A percentile compares a stretch with the other conserved stretches of the same genome.
Conservation (phyloP, 2,329 filamentous ascomycete genomes). For the Orbilia oligospora region DNA sequence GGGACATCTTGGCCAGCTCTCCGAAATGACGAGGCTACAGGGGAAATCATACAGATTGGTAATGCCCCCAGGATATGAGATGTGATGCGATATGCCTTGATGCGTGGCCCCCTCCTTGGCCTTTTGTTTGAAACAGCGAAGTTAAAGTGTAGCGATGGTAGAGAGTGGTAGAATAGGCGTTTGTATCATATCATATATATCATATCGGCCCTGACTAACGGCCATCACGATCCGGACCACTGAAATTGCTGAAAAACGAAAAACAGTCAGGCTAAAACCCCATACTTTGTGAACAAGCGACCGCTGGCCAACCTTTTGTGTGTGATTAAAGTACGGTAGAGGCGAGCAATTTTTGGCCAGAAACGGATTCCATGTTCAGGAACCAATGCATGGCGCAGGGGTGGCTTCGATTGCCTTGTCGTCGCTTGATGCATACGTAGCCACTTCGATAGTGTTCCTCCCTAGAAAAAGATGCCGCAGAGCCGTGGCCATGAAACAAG, state of each 20-base stretch:
- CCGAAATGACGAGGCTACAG: conserved; percentile 81
- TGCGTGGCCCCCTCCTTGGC: background rate
- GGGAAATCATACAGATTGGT: conserved; percentile 91
- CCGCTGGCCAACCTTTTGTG: background rate
- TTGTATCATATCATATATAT: background rate
- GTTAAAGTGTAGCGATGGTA: background rate
- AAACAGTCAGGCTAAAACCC: conserved; percentile 57
- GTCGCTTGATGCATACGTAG: conserved; percentile 57
- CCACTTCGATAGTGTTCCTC: conserved; percentile 21
- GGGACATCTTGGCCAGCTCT: conserved; percentile 86
- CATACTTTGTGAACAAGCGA: conserved; percentile 21
- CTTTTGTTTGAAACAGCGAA: background rate
- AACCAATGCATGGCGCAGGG: conserved; percentile 38
- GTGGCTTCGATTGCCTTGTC: conserved; percentile 1
- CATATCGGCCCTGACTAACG: background rate
- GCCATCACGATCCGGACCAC: too few species aligned
- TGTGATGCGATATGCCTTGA: background rate
- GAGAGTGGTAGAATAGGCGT: conserved; percentile 2
- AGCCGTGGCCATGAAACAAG: background rate
- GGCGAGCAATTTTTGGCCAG: conserved; percentile 19
- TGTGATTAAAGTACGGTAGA: background rate
- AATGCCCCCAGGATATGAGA: conserved; percentile 76
- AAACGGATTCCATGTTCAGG: conserved; percentile 31
- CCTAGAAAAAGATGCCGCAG: conserved; percentile 2
- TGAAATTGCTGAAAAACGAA: background rate